Percentiles rank a stretch among this genome's conserved stretches.
Conservation (phyloP, 2,329 filamentous ascomycete species). For the Xylariaceae sp. region DNA sequence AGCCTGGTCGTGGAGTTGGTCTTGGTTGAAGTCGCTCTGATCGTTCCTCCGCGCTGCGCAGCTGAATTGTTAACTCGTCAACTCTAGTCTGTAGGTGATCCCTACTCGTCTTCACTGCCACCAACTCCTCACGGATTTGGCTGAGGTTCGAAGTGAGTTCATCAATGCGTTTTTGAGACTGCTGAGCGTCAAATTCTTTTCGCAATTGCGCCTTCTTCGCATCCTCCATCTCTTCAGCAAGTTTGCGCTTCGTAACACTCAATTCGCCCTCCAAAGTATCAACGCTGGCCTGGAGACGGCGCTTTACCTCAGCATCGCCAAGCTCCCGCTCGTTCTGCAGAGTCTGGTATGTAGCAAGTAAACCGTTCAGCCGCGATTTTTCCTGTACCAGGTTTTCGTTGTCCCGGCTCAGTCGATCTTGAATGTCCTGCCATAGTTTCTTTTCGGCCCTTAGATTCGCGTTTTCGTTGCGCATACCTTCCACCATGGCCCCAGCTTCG, state of each 20-base stretch:
- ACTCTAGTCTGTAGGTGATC: conserved; percentile 87
- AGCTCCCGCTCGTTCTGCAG: conserved; percentile 90
- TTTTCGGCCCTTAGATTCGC: conserved; percentile 94
- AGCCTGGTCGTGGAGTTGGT: conserved; percentile 58
- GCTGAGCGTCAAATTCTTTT: conserved; percentile 85
- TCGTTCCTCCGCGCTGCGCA: conserved; percentile 85
- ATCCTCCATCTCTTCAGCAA: conserved; percentile 79
- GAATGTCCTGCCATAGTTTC: conserved; percentile 89
- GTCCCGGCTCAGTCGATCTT: conserved; percentile 81
- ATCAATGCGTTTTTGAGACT: conserved; percentile 87
- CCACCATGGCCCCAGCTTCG: conserved; percentile 73
- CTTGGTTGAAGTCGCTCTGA: conserved; percentile 76
- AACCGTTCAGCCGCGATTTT: conserved; percentile 73
- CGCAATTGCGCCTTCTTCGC: conserved; percentile 75
- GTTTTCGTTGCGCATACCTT: conserved; percentile 85
- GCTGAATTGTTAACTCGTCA: conserved; percentile 81
- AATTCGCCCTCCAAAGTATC: conserved; percentile 79
- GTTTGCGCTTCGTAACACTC: conserved; percentile 71
- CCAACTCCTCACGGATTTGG: conserved; percentile 79
- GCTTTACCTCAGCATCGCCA: conserved; percentile 73
- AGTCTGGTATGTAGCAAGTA: conserved; percentile 80
- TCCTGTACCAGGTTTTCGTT: conserved; percentile 83
- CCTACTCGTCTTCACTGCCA: conserved; percentile 77
- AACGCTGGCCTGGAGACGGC: conserved; percentile 72
- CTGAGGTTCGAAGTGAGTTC: conserved; percentile 78